phyloP scores from a whole-genome alignment of 2,329 filamentous ascomycete genomes.

The Fusarium chlamydosporum region DNA sequence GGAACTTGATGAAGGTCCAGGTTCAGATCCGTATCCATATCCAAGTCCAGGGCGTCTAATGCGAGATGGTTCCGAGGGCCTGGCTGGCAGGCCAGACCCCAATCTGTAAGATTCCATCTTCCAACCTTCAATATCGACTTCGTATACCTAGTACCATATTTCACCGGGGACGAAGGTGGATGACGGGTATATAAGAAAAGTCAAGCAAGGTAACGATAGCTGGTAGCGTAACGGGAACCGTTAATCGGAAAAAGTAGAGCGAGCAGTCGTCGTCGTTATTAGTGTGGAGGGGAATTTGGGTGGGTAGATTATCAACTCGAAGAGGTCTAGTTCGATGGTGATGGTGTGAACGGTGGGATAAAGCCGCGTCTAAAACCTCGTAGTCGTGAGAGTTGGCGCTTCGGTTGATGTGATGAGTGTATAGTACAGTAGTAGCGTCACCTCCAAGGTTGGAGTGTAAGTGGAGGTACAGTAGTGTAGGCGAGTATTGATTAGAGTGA shows the following conservation, averaged over 20 bases:
- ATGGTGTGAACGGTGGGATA: conserved; percentile 48
- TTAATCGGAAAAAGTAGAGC: conserved; percentile 37
- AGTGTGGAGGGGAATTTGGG: conserved; percentile 47
- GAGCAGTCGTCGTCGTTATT: conserved; percentile 49
- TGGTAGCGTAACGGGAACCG: conserved; percentile 21
- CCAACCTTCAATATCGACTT: conserved; percentile 49
- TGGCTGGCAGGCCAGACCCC: conserved; percentile 59
- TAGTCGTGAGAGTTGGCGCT: conserved; percentile 40
- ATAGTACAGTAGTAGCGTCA: conserved; percentile 33
- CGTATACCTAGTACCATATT: conserved; percentile 44
- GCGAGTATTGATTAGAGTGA: conserved; percentile 17
- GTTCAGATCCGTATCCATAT: conserved; percentile 37
- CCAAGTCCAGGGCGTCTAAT: conserved; percentile 48
- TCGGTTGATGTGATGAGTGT: conserved; percentile 44
- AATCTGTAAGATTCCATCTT: conserved; percentile 62
- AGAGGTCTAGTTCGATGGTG: conserved; percentile 46
- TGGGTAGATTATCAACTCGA: conserved; percentile 44
- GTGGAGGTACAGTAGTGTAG: conserved; percentile 22
- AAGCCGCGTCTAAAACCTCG: conserved; percentile 45
- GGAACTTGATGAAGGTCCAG: conserved; percentile 35
- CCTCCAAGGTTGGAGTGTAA: conserved; percentile 36
- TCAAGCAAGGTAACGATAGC: neutral
- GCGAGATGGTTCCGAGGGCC: conserved; percentile 57
- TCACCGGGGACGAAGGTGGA: conserved; percentile 14
- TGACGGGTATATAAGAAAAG: conserved; percentile 38